Evolutionary conservation across 345 rosid genomes (phyloP).

Genomic region (Ceriops decandra): DNA sequence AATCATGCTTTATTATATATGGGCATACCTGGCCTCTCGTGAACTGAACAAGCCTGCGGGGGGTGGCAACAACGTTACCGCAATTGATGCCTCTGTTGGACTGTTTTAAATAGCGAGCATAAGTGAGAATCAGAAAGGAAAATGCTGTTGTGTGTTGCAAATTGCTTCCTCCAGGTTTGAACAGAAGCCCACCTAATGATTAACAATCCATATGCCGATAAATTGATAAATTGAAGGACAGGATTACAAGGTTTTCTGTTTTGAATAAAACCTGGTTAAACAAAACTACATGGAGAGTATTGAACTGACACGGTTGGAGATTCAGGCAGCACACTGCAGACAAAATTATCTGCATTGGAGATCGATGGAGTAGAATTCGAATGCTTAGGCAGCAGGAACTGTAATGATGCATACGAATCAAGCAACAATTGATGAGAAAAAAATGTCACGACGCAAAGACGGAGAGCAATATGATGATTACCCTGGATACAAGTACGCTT

Average conservation of each 20-base stretch:
- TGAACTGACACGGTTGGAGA: slow-evolving; percentile 40
- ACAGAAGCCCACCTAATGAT: slow-evolving; percentile 44
- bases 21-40: slow-evolving; percentile 19
- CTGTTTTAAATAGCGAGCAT: slow-evolving; percentile 11
- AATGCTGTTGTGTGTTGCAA: slow-evolving; percentile 20
- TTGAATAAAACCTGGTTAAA: too few species aligned
- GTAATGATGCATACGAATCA: background rate
- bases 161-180: slow-evolving; percentile 29
- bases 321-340: slow-evolving; percentile 48
- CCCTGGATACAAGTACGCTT: slow-evolving; percentile 21
- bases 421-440: background rate
- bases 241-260: too few species aligned
- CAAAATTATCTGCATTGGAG: slow-evolving; percentile 36
- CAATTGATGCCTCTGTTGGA: slow-evolving; percentile 10
- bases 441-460: background rate
- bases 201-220: too few species aligned
- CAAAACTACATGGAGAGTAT: slow-evolving; percentile 43
- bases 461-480: background rate
- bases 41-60: slow-evolving; percentile 14
- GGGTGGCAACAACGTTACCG: slow-evolving; percentile 12
- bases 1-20: background rate
- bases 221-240: too few species aligned
- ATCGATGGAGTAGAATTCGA: slow-evolving; percentile 19
- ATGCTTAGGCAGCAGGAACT: slow-evolving; percentile 22
- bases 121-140: slow-evolving; percentile 22